phyloP scores from a whole-genome alignment of 2,329 filamentous ascomycete genomes.

The Colletotrichum tamarilloi region DNA sequence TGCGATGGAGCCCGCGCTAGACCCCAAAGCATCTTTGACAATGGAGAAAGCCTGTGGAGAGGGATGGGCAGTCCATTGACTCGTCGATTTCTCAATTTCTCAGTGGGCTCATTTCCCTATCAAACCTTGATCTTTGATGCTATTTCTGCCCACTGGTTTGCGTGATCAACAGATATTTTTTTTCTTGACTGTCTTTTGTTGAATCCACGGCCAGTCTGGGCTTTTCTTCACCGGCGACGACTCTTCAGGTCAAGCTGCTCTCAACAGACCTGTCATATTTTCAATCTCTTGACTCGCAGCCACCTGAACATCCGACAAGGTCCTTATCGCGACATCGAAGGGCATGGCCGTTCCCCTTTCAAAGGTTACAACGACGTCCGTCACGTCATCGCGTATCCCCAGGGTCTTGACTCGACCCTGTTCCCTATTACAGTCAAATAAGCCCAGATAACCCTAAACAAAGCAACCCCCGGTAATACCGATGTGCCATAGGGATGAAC shows the following conservation, averaged over 20 bases:
- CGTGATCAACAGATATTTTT: neutral
- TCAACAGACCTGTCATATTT: neutral
- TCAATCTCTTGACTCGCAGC: constrained; percentile 5
- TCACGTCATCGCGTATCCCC: constrained; percentile 19
- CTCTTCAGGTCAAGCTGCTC: neutral
- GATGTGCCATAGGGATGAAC: neutral
- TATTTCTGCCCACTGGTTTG: neutral
- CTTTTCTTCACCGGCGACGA: neutral
- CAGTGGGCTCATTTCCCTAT: neutral
- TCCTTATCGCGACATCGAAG: neutral
- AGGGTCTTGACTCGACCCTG: constrained; percentile 16
- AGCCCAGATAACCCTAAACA: neutral
- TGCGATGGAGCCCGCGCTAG: neutral
- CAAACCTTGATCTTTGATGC: neutral
- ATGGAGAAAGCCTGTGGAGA: neutral
- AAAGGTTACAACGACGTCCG: neutral
- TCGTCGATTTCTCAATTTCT: neutral
- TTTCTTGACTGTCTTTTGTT: neutral
- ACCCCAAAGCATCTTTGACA: neutral
- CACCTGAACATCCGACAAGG: neutral
- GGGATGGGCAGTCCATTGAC: neutral
- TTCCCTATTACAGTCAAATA: neutral
- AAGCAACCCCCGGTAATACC: constrained; percentile 18
- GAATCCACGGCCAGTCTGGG: neutral
- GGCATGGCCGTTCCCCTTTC: neutral